Base-by-base conservation (phyloP, 2,329 filamentous ascomycete genomes). In the Endocalyx cinctus region DNA sequence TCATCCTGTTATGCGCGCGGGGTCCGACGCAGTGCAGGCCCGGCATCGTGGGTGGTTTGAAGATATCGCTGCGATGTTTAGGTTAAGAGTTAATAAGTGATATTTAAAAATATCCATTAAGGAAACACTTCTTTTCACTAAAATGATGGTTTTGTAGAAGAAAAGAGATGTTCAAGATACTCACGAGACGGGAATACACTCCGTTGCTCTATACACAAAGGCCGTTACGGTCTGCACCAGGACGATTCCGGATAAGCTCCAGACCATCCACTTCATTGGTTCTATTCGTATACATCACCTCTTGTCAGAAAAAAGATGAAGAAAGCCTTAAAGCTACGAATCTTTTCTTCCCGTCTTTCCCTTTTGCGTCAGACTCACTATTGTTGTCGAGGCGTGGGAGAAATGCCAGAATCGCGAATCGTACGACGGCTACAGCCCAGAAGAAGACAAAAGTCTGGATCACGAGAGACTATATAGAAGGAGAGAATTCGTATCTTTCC, bases 361-460 rank as follows among this genome's bases (percentile, higher is more conserved):
- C n/a, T n/a, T n/a, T n/a, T n/a, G n/a, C n/a, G 27, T 17, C 20
- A 32, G 25, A 29, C 55, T 44, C 46, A 61, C 60, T 52, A 13
- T 60, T 54, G 41, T 51, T 55, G 29, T 42, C 45, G 11, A 63
- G 46, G n/a, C 58, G 52, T 8, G 53, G 51, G 10, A 62, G 38
- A 35, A 63, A 60, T 6, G 54, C 51, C 7, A 57, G 45, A 19
- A 63, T 57, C 3, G 58, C 49, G 12, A 62, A 33, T 27, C 59
- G 47, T 16, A 61, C 50, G 4, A 57, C 36, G 12, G 54, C 57
- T 1, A 57, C 48, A 3, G 41, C 46, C 37, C 55, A 47, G 33
- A 63, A 55, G 38, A 57, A 55, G 17, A 58, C 17, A 11, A 54
- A 37, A 7, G 34, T 46, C 29, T 49, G 47, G 19, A 39, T 42